A percentile compares a stretch with the other conserved stretches of the same genome.
phyloP scores from a whole-genome alignment of 768 basidiomycete species.

The Polyporus arcularius region DNA sequence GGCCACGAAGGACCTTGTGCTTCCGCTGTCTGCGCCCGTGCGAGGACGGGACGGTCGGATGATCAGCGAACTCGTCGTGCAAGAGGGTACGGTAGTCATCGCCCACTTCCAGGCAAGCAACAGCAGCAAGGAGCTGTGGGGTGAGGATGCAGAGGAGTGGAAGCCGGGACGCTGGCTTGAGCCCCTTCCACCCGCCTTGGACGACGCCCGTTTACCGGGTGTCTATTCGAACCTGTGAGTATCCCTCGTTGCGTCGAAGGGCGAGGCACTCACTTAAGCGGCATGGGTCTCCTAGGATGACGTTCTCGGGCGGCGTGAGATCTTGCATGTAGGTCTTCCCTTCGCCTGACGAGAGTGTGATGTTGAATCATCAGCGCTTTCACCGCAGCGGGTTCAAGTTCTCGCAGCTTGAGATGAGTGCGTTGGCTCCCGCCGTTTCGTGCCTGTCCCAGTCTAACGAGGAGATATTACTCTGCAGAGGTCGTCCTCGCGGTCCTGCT shows the following conservation, averaged over 20 bases:
- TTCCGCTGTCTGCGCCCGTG: slow-evolving; percentile 17
- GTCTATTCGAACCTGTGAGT: slow-evolving; percentile 23
- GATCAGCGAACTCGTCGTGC: slow-evolving; percentile 31
- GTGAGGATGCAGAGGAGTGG: slow-evolving; percentile 43
- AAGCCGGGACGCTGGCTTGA: slow-evolving; percentile 46
- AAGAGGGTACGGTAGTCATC: slow-evolving; percentile 40
- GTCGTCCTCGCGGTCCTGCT: slow-evolving; percentile 30
- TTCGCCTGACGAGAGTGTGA: no score
- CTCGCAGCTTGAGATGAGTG: slow-evolving; percentile 27
- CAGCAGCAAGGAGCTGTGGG: slow-evolving; percentile 43
- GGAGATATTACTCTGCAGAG: slow-evolving; percentile 17
- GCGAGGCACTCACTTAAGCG: neutral
- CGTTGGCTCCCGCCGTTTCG: neutral
- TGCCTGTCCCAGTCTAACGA: neutral
- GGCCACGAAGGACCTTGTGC: slow-evolving; percentile 25
- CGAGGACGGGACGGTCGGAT: slow-evolving; percentile 11
- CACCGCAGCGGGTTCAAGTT: slow-evolving; percentile 23
- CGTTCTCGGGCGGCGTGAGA: slow-evolving; percentile 24
- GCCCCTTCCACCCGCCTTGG: slow-evolving; percentile 9
- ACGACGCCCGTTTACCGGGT: slow-evolving; percentile 18
- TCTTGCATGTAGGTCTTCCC: slow-evolving; percentile 25
- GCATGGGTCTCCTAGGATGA: slow-evolving; percentile 12
- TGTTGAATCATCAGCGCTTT: no score
- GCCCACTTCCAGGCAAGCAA: slow-evolving; percentile 44
- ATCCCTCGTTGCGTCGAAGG: no score